phyloP scores from a whole-genome alignment of 768 basidiomycete genomes.

The Suillus tomentosus region DNA sequence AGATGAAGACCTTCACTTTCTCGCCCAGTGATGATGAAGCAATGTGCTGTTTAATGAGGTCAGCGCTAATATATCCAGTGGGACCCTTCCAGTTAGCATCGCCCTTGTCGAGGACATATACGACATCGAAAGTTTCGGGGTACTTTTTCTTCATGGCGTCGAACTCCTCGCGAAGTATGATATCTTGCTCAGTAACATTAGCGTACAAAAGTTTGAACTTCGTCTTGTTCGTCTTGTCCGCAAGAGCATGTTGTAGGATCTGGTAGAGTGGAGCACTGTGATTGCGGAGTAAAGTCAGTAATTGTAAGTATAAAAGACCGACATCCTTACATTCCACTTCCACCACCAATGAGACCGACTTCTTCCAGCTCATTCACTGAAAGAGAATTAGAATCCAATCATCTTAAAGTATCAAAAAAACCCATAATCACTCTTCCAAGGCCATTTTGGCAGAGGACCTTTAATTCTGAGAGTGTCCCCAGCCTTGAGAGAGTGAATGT shows the following conservation, averaged over 20 bases:
- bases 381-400: conserved; percentile 9
- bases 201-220: conserved; percentile 93
- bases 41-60: conserved; percentile 75
- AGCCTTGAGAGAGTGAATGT: conserved; percentile 78
- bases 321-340: conserved; percentile 78
- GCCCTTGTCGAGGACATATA: conserved; percentile 87
- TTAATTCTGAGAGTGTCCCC: conserved; percentile 87
- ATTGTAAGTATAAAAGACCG: neutral
- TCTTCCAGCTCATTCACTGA: conserved; percentile 84
- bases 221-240: conserved; percentile 82
- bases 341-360: conserved; percentile 89
- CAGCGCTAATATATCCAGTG: conserved; percentile 72
- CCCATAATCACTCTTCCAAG: conserved; percentile 66
- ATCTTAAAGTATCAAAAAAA: conserved; percentile 1
- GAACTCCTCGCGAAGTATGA: conserved; percentile 80
- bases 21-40: conserved; percentile 62
- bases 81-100: conserved; percentile 58
- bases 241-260: conserved; percentile 71
- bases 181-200: conserved; percentile 88
- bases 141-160: conserved; percentile 68
- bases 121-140: conserved; percentile 73
- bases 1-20: conserved; percentile 88
- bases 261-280: conserved; percentile 82
- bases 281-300: too few species aligned
- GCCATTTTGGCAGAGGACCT: conserved; percentile 87